phyloP scores from a whole-genome alignment of 106 monocot species.

The Agapanthus africanus region DNA sequence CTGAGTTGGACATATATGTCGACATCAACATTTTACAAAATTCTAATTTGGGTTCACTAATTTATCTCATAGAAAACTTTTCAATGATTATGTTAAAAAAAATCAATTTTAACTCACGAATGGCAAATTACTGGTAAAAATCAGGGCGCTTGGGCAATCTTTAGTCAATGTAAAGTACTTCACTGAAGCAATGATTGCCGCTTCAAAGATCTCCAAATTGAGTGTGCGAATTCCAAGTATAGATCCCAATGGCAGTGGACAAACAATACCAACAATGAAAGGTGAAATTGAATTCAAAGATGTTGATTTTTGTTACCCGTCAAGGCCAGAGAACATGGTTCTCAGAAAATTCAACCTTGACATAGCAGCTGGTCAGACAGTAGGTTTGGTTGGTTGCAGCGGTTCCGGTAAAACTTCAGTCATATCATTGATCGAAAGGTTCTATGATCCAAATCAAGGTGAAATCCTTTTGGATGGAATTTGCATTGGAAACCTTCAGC shows the following conservation, averaged over 20 bases:
- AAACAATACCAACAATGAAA: background rate
- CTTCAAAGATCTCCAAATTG: background rate
- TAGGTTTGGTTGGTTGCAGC: slow-evolving; percentile 49
- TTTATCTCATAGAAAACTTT: too few relatives aligned
- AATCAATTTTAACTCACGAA: background rate
- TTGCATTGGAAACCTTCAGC: slow-evolving; percentile 31
- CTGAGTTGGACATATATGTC: too few relatives aligned
- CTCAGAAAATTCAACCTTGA: slow-evolving; percentile 43
- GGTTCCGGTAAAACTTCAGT: slow-evolving; percentile 55
- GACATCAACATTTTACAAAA: too few relatives aligned
- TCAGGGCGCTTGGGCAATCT: slow-evolving; percentile 41
- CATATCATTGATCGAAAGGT: slow-evolving; percentile 51
- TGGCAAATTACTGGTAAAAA: background rate
- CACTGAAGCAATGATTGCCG: background rate
- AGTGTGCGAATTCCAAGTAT: background rate
- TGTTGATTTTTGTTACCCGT: slow-evolving; percentile 46
- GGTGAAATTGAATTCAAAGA: slow-evolving; percentile 11
- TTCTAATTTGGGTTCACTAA: too few relatives aligned
- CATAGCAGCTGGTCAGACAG: slow-evolving; percentile 44
- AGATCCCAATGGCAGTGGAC: background rate
- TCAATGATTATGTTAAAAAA: background rate
- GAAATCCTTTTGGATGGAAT: slow-evolving; percentile 46
- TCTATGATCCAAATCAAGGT: slow-evolving; percentile 44
- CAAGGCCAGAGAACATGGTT: slow-evolving; percentile 26
- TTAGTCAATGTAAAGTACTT: slow-evolving; percentile 61